Evolutionary conservation across 2,329 filamentous ascomycete species (phyloP).

Genomic region (Coleophoma eucalyptorum): DNA sequence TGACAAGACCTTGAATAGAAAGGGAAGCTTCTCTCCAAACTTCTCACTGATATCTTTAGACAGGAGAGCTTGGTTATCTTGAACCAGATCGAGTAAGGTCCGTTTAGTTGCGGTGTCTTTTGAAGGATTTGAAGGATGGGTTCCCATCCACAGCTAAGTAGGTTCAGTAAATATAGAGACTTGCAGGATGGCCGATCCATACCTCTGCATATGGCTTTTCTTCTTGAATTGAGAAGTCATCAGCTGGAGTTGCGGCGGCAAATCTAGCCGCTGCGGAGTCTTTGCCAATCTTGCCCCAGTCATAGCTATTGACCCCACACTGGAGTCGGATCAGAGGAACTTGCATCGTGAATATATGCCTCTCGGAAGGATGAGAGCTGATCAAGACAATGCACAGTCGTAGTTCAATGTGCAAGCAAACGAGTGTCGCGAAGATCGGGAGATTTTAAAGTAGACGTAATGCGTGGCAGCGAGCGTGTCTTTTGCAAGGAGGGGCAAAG

Average conservation of each 20-base stretch:
- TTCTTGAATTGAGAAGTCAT: constrained; percentile 71
- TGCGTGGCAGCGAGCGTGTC: too few relatives aligned
- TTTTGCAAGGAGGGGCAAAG: too few relatives aligned
- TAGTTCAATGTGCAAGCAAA: too few relatives aligned
- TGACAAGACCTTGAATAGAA: constrained; percentile 96
- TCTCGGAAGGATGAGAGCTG: too few relatives aligned
- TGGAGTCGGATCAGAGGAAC: constrained; percentile 82
- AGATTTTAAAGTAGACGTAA: too few relatives aligned
- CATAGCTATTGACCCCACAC: constrained; percentile 96
- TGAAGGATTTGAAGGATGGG: constrained; percentile 92
- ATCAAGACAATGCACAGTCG: too few relatives aligned
- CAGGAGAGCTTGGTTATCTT: constrained; percentile 82
- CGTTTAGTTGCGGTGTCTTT: constrained; percentile 82
- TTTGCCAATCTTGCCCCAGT: constrained; percentile 93
- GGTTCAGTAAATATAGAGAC: constrained; percentile 9
- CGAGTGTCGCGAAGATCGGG: too few relatives aligned
- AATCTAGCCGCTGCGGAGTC: constrained; percentile 87
- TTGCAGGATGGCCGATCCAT: constrained; percentile 15
- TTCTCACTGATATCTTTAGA: constrained; percentile 67
- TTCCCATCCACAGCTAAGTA: constrained; percentile 93
- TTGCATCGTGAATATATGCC: constrained; percentile 19
- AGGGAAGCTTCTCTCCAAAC: constrained; percentile 82
- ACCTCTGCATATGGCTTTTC: constrained; percentile 96
- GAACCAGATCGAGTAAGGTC: constrained; percentile 79
- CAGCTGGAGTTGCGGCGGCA: constrained; percentile 76